These are phyloP conservation scores for Aspergillus spinulosporus DNA, from an alignment of 2,329 filamentous ascomycete genomes.

Conservation along the genomic window DNA sequence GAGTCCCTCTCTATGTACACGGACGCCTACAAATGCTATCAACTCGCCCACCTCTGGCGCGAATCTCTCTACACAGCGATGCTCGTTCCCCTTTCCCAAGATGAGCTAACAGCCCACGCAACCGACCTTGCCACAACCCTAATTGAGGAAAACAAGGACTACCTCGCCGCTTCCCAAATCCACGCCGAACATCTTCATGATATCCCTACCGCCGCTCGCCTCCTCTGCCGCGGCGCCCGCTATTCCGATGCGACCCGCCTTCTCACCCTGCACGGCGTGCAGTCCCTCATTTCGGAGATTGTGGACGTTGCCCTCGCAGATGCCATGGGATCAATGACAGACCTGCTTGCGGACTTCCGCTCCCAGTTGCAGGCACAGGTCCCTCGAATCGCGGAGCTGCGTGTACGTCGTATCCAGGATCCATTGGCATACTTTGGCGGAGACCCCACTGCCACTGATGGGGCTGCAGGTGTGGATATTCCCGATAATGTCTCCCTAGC, in stretches of 20 bases:
- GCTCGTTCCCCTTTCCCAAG: constrained; percentile 62
- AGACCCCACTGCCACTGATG: constrained; percentile 55
- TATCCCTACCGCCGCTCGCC: constrained; percentile 67
- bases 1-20: constrained; percentile 76
- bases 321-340: constrained; percentile 76
- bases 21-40: constrained; percentile 79
- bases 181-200: constrained; percentile 78
- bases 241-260: constrained; percentile 89
- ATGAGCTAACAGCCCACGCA: constrained; percentile 67
- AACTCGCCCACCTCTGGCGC: constrained; percentile 82
- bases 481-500: constrained; percentile 93
- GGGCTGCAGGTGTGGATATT: constrained; percentile 62
- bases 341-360: constrained; percentile 91
- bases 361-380: constrained; percentile 80
- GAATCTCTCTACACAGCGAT: constrained; percentile 82
- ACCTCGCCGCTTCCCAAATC: constrained; percentile 74
- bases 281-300: constrained; percentile 64
- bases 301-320: constrained; percentile 81
- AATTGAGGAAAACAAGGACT: constrained; percentile 77
- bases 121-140: constrained; percentile 73
- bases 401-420: constrained; percentile 76
- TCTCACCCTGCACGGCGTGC: constrained; percentile 60
- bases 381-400: constrained; percentile 79
- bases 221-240: constrained; percentile 80
- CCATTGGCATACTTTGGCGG: constrained; percentile 88